These are phyloP conservation scores for Neodidymelliopsis sp. DNA, from an alignment of 2,329 filamentous ascomycete species.

Conservation along the genomic window DNA sequence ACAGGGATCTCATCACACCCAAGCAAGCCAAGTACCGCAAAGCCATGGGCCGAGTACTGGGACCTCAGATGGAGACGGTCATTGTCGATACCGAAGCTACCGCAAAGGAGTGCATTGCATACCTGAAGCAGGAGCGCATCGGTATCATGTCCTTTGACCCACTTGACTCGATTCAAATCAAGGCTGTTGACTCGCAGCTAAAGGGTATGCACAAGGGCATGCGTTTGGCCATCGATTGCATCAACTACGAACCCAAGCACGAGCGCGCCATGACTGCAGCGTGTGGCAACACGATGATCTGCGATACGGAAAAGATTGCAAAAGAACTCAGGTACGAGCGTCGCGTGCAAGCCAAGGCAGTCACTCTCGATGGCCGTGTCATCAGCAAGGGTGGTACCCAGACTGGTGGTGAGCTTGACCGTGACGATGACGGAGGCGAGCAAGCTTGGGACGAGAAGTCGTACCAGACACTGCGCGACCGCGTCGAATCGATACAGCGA, in stretches of 20 bases:
- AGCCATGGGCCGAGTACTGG: conserved; percentile 89
- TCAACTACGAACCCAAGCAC: conserved; percentile 87
- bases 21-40: conserved; percentile 98
- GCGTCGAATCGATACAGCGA: conserved; percentile 76
- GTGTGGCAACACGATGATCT: conserved; percentile 93
- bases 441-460: conserved; percentile 90
- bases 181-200: conserved; percentile 85
- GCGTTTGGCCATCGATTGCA: conserved; percentile 91
- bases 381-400: conserved; percentile 97
- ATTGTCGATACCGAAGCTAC: conserved; percentile 96
- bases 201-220: conserved; percentile 86
- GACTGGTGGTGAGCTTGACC: conserved; percentile 86
- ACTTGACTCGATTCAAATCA: conserved; percentile 96
- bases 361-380: conserved; percentile 92
- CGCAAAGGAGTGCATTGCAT: conserved; percentile 91
- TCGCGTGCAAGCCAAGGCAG: conserved; percentile 88
- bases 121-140: conserved; percentile 87
- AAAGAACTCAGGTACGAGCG: conserved; percentile 89
- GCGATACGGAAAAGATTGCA: conserved; percentile 84
- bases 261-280: conserved; percentile 95
- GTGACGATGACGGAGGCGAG: conserved; percentile 70
- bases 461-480: conserved; percentile 80
- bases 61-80: conserved; percentile 91
- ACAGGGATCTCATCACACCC: conserved; percentile 91
- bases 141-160: conserved; percentile 94